Base-by-base conservation (phyloP, 352 stramenopile species). In the Blastocystis sp. region DNA sequence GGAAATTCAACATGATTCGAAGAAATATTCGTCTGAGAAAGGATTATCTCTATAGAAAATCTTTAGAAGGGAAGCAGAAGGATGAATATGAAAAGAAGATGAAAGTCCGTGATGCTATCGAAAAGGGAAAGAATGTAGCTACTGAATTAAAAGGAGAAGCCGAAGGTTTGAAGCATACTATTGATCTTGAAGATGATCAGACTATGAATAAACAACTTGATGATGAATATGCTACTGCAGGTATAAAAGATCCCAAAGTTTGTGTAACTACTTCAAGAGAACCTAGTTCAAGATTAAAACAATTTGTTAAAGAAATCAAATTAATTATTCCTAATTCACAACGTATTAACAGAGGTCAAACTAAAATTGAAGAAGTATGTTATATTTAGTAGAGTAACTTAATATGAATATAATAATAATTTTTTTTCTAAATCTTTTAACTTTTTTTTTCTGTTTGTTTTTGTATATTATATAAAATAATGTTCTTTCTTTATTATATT, bases 251-350 rank as follows among this genome's bases (percentile, higher is more conserved):
- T 71, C 91, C 90, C 28, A 91, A 93, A 58, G 79, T 97, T 33
- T 94, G 89, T 58, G 83, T 99, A 27, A 97, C 88, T 4, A 99
- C 92, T 34, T 94, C 82, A 40, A 84, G 86, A 31, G 82, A 94
- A 69, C 91, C 92, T 24, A 93, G 77, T 48, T 89, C 80, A 41
- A 83, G 92, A 10, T 77, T 99, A 24, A 96, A 96, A 70, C 88
- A 96, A 75, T 99, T 99, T 72, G 80, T 87, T n/a, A 95, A 99
- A 77, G 91, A 99, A 77, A 77, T 98, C 37, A 91, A 93, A 27
- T 73, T 94, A 24, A 83, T 96, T 42, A 86, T 99, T 68, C 91
- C 91, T 21, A 98, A 97, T 70, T 83, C 88, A 16, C 87, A 93
- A 35, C 74, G 88, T 18, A 79, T 98, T 30, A 99, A 99, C 75